Base-by-base conservation (phyloP, 768 basidiomycete genomes). In the Chalciporus piperatus region DNA sequence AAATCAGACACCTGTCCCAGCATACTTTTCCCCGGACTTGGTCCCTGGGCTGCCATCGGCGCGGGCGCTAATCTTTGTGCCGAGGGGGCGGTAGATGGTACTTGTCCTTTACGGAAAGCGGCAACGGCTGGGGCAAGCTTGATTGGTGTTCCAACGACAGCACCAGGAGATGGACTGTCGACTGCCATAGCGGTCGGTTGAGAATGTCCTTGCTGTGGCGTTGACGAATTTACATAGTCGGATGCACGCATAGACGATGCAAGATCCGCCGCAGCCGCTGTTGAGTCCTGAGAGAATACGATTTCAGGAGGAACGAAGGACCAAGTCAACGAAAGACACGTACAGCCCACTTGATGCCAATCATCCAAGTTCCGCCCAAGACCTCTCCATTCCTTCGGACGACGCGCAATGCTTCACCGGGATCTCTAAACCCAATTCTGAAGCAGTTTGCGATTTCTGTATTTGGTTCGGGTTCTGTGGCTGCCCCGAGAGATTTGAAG, bases 331-430 rank as follows among this genome's bases (percentile, higher is more conserved):
- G 20, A 44, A 30, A 17, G 43, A 5, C 17, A 81, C 88, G 54
- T 64, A 92, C 91, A 23, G 87, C 87, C 85, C 85, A 90, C 67
- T 92, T 92, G 38, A 82, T 83, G 12, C 92, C 92, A 32, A 94
- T 73, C 91, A 94, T 94, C 76, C 82, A 89, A 43, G 75, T 77
- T 4, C 87, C 87, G 11, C 78, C 72, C 19, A 94, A 63, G 2
- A 93, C 70, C 45, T 94, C 91, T 3, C 92, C 92, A 57, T 86
- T 94, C 70, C 87, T 87, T 45, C 89, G 74, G 14, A 92, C 81
- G 2, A 91, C 89, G 11, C 92, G 76, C 55, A 89, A 68, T 0
- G 91, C 92, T 51, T 92, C 89, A 20, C 80, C 84, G 8, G 81
- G 72, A 54, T 87, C 82, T 38, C 71, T 68, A 61, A 85, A 95